Percentiles rank a stretch among this genome's conserved stretches.
These are phyloP conservation scores for Acacia pycnantha DNA, from an alignment of 331 rosid genomes.

Conservation along the genomic window DNA sequence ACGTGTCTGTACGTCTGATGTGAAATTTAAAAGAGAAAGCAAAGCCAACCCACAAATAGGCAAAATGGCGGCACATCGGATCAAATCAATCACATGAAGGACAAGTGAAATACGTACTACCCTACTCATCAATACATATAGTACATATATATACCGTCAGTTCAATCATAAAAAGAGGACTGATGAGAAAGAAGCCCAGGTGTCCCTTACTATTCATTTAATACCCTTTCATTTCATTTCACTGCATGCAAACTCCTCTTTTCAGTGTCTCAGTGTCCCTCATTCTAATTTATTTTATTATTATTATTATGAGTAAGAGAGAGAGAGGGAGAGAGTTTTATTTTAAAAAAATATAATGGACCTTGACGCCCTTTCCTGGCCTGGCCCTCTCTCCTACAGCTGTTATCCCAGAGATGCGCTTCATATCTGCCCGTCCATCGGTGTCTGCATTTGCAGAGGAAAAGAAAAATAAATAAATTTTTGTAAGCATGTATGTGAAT, in stretches of 20 bases:
- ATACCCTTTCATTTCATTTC: not conserved
- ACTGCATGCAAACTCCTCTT: slow-evolving; percentile 41
- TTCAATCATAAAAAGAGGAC: slow-evolving; percentile 46
- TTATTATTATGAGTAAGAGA: not conserved
- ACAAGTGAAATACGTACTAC: slow-evolving; percentile 23
- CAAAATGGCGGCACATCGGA: slow-evolving; percentile 39
- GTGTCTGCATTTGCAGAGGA: slow-evolving; percentile 48
- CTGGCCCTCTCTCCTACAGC: slow-evolving; percentile 89
- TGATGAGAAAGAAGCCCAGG: slow-evolving; percentile 26
- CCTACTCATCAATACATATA: not conserved
- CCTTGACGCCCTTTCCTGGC: slow-evolving; percentile 98
- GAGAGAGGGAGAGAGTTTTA: not conserved
- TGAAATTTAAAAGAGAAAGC: not conserved
- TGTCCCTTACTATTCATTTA: slow-evolving; percentile 8
- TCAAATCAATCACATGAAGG: slow-evolving; percentile 15
- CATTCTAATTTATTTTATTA: not conserved
- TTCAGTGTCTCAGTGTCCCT: slow-evolving; percentile 6
- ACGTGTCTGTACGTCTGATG: slow-evolving; percentile 34
- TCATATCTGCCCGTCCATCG: slow-evolving; percentile 98
- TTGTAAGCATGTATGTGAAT: not conserved
- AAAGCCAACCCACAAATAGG: slow-evolving; percentile 1
- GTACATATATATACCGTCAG: slow-evolving; percentile 37
- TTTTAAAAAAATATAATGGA: slow-evolving; percentile 5
- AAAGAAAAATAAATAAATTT: not conserved
- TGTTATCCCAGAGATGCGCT: slow-evolving; percentile 99